phyloP scores from a whole-genome alignment of 2,329 filamentous ascomycete genomes.

The Trichoderma sp. region DNA sequence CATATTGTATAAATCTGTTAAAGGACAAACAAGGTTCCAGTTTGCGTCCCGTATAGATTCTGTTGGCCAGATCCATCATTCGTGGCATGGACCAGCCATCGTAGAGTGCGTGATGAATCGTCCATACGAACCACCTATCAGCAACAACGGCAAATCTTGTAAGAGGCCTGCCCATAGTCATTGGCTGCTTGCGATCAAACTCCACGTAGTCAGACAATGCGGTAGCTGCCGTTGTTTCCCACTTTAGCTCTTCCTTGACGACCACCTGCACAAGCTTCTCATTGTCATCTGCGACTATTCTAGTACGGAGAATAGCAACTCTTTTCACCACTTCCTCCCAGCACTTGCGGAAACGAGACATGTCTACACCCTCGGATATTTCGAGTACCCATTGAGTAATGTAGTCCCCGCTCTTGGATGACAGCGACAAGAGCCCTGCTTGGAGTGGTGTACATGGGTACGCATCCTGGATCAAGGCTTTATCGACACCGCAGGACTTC shows the following conservation, averaged over 20 bases:
- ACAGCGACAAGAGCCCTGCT: too few relatives aligned
- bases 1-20: too few relatives aligned
- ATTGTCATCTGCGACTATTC: not conserved
- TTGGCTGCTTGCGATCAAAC: not conserved
- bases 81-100: conserved; percentile 24
- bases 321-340: not conserved
- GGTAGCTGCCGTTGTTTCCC: not conserved
- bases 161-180: too few relatives aligned
- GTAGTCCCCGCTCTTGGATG: too few relatives aligned
- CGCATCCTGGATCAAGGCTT: too few relatives aligned
- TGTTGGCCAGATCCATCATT: not conserved
- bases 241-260: not conserved
- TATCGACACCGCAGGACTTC: too few relatives aligned
- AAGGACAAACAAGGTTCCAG: not conserved
- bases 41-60: not conserved
- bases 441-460: too few relatives aligned
- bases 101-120: conserved; percentile 24
- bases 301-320: not conserved
- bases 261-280: not conserved
- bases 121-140: not conserved
- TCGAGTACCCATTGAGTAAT: too few relatives aligned
- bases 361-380: not conserved
- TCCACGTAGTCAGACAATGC: not conserved
- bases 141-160: too few relatives aligned
- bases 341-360: not conserved